phyloP scores from a whole-genome alignment of 148 eudicot genomes.

The Salicornia ramosissima region DNA sequence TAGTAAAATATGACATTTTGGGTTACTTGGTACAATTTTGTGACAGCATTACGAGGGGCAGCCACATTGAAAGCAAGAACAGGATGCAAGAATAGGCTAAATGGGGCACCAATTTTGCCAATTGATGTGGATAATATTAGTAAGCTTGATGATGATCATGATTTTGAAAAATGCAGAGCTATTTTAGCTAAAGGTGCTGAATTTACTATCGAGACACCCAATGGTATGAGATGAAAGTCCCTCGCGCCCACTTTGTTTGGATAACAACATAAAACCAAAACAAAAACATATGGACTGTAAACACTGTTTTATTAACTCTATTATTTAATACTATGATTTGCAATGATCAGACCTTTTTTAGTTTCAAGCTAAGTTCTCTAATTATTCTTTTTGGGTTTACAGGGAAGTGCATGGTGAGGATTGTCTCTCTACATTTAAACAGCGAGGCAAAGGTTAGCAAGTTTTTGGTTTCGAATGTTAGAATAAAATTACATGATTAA shows the following conservation, averaged over 20 bases:
- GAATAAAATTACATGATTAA: too few species aligned
- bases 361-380: too few species aligned
- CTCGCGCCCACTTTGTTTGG: too few species aligned
- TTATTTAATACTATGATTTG: too few species aligned
- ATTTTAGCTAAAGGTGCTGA: constrained; percentile 59
- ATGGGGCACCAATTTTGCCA: constrained; percentile 56
- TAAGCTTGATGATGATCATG: constrained; percentile 44
- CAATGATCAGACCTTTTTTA: too few species aligned
- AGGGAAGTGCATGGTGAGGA: constrained; percentile 64
- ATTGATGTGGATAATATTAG: constrained; percentile 38
- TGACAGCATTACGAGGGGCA: constrained; percentile 79
- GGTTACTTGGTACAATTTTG: not conserved
- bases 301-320: too few species aligned
- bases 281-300: too few species aligned
- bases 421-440: constrained; percentile 56
- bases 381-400: too few species aligned
- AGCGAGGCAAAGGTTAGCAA: constrained; percentile 63
- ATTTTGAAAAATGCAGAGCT: constrained; percentile 55
- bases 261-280: too few species aligned
- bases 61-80: constrained; percentile 77
- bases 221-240: too few species aligned
- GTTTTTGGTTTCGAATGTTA: not conserved
- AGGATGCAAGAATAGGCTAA: constrained; percentile 55
- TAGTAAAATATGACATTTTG: too few species aligned
- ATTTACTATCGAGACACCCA: constrained; percentile 47